Evolutionary conservation across 148 eudicot species (phyloP).

Genomic region (Heliosperma pusillum): DNA sequence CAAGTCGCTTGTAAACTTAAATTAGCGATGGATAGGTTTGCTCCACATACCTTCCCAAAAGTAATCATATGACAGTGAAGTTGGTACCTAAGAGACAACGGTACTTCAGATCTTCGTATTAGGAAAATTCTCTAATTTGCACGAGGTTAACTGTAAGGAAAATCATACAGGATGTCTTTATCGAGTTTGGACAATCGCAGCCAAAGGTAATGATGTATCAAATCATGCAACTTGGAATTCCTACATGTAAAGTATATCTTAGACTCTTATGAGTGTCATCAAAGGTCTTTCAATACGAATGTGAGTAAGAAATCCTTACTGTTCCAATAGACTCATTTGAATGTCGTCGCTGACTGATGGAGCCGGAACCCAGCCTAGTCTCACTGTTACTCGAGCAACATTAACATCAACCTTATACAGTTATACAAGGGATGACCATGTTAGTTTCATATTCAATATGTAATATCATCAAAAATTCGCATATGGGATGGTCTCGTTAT

Average conservation of each 20-base stretch:
- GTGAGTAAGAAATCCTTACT: constrained; percentile 15
- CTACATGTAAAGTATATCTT: constrained; percentile 21
- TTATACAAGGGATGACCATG: background rate
- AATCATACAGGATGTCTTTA: constrained; percentile 41
- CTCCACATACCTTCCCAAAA: constrained; percentile 38
- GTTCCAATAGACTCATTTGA: constrained; percentile 23
- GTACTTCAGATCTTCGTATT: background rate
- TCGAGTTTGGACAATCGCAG: constrained; percentile 44
- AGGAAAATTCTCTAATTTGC: background rate
- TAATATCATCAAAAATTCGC: background rate
- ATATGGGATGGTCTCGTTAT: background rate
- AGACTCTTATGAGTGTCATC: background rate
- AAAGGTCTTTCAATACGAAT: background rate
- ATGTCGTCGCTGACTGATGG: constrained; percentile 18
- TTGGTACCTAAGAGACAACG: constrained; percentile 30
- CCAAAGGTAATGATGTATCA: constrained; percentile 45
- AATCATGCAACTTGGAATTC: constrained; percentile 34
- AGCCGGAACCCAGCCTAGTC: constrained; percentile 46
- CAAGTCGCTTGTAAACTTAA: background rate
- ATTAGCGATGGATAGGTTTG: background rate
- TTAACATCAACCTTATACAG: constrained; percentile 40
- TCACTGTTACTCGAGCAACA: constrained; percentile 38
- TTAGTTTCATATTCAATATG: background rate
- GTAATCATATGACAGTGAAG: constrained; percentile 47
- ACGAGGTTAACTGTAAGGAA: background rate